Conservation (phyloP, 108 stramenopile species). For the Pseudonitzschia multistriata region DNA sequence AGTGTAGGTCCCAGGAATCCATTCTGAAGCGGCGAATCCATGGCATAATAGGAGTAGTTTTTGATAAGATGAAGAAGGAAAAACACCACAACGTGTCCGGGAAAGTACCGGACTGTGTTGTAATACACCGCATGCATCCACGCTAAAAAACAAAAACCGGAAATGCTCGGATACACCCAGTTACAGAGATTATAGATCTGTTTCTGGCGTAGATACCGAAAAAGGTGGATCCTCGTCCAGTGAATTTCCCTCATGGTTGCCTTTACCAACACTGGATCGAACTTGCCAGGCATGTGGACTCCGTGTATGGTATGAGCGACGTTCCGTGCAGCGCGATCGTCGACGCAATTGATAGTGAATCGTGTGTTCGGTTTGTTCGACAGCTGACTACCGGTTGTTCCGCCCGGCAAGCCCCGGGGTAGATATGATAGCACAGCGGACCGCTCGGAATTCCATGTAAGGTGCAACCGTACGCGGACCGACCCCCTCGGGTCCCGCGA, state of each 20-base stretch:
- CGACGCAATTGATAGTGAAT: slow-evolving; percentile 37
- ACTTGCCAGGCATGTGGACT: slow-evolving; percentile 52
- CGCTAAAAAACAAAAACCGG: slow-evolving; percentile 44
- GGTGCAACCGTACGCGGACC: slow-evolving; percentile 59
- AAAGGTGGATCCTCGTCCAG: slow-evolving; percentile 30
- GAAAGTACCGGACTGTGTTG: slow-evolving; percentile 38
- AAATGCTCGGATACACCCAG: slow-evolving; percentile 50
- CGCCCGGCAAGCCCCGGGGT: slow-evolving; percentile 28
- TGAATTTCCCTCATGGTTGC: slow-evolving; percentile 45
- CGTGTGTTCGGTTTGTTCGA: slow-evolving; percentile 33
- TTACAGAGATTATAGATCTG: slow-evolving; percentile 26
- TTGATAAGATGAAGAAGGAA: slow-evolving; percentile 37
- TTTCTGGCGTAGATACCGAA: slow-evolving; percentile 30
- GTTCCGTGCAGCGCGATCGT: slow-evolving; percentile 46
- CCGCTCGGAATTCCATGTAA: slow-evolving; percentile 56
- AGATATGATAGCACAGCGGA: slow-evolving; percentile 59
- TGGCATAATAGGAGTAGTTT: slow-evolving; percentile 46
- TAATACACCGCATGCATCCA: slow-evolving; percentile 61
- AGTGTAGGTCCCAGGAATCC: slow-evolving; percentile 43
- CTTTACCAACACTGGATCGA: slow-evolving; percentile 37
- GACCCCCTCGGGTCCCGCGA: slow-evolving; percentile 46
- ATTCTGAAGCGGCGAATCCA: slow-evolving; percentile 40
- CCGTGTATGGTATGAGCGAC: slow-evolving; percentile 53
- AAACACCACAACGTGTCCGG: slow-evolving; percentile 44
- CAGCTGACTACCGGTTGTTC: too few species aligned